Base-by-base conservation (phyloP, 2,329 filamentous ascomycete species). In the Fusarium gaditjirri region DNA sequence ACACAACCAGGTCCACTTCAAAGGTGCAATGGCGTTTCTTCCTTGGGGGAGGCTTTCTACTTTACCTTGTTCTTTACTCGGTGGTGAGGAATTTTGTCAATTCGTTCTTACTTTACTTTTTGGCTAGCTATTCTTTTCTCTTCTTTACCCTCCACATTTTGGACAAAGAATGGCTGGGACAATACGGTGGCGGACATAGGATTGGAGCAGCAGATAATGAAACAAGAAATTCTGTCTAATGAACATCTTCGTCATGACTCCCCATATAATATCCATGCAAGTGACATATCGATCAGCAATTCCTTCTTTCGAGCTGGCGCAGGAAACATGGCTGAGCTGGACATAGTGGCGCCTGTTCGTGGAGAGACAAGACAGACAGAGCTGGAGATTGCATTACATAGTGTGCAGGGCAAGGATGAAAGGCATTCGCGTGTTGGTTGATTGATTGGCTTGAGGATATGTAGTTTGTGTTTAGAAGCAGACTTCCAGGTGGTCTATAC, bases 1-100 rank as follows among this genome's bases (percentile, higher is more conserved):
- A 73, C 33, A 67, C 70, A 71, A 68, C 55, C 25, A 53, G 27
- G 61, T 38, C 44, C 39, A 50, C 27, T 41, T 50, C 36, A 41
- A 47, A 19, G 61, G 70, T 55, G 46, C 56, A 46, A 29, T 14
- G 67, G 71, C 62, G 70, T 65, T 73, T 57, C 43, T 36, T 55
- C 41, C 19, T 53, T 35, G 12, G 47, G 47, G 39, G 49, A 36
- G 46, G 61, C 27, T 53, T 21, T 53, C 23, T 53, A 8, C 49
- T 33, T 36, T 46, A 27, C 49, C 25, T 33, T 43, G 47, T 55
- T 23, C 41, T 38, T 63, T 49, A 42, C 23, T 35, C 47, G 67
- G 70, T 33, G 46, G 58, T 64, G 39, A 33, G 65, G 44, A 33
- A 57, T 42, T 43, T 36, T 62, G 25, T 42, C 43, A 35, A 43